A percentile compares a stretch with the other conserved stretches of the same genome.
These are phyloP conservation scores for Neofusicoccum sp. DNA, from an alignment of 2,329 filamentous ascomycete species.

Conservation along the genomic window DNA sequence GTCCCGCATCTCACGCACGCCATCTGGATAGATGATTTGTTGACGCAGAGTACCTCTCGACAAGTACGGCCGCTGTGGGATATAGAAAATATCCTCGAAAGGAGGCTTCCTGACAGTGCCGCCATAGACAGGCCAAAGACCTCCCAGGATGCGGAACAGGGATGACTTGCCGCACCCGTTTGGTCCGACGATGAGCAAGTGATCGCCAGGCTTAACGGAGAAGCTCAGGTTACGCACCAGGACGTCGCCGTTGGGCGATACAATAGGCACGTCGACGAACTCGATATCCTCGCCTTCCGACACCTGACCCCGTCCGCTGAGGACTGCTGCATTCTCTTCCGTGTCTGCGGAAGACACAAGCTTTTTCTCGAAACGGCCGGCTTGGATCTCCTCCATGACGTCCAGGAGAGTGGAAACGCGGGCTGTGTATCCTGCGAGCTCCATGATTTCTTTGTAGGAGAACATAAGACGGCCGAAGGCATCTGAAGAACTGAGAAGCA, in stretches of 20 bases:
- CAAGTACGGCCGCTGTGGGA: conserved; percentile 92
- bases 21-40: conserved; percentile 95
- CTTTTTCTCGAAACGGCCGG: conserved; percentile 92
- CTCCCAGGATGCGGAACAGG: conserved; percentile 92
- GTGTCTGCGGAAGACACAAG: conserved; percentile 85
- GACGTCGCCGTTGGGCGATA: conserved; percentile 94
- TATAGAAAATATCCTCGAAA: conserved; percentile 95
- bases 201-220: conserved; percentile 78
- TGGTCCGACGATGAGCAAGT: conserved; percentile 90
- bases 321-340: conserved; percentile 76
- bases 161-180: conserved; percentile 98
- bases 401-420: conserved; percentile 85
- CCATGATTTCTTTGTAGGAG: conserved; percentile 95
- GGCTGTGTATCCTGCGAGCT: conserved; percentile 91
- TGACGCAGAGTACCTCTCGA: conserved; percentile 89
- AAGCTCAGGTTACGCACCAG: conserved; percentile 85
- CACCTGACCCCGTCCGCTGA: conserved; percentile 77
- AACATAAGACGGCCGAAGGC: conserved; percentile 97
- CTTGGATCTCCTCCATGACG: conserved; percentile 90
- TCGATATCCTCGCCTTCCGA: conserved; percentile 80
- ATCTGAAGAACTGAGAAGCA: conserved; percentile 90
- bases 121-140: conserved; percentile 96
- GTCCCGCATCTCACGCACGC: conserved; percentile 78
- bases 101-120: conserved; percentile 89
- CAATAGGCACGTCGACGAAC: conserved; percentile 88